Evolutionary conservation across 2,329 filamentous ascomycete species (phyloP), one percentile per base, ranked within the genome.

Genomic region (Phaeosphaeriaceae sp.): DNA sequence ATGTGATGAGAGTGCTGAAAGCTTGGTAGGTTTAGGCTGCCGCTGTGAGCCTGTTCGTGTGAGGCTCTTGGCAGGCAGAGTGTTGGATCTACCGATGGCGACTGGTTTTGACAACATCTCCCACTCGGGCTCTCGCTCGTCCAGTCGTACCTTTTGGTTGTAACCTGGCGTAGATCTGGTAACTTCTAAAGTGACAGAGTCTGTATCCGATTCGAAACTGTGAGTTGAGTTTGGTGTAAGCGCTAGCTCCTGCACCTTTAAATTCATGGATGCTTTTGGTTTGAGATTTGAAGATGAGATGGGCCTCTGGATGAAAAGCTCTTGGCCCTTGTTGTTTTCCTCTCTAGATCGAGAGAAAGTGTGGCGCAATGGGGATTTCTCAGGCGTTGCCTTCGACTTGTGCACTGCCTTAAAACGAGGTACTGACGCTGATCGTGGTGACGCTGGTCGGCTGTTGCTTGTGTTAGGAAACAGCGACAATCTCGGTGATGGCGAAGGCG

Each of bases 401-500:
- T 65, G 64, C 12, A 70, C 41, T 20, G 61, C 58, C 18, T 54
- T 59, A 18, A 59, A 56, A 33, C 55, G 62, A 42, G 56, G 59
- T 33, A 50, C 41, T 15, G 50, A 60, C 26, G 42, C 34, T n/a
- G 49, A 42, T 18, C 56, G 56, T 9, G 68, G 64, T 13, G 70
- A 72, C 15, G 68, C 62, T 32, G 63, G 53, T 52, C 59, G 63
- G 23, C 48, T 48, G 11, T 50, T 42, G 32, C 51, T 57, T 18
- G 63, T 56, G 12, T 64, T 55, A 18, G 71, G 71, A 37, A 74
- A 74, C 11, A 73, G 58, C 0, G 70, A 71, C 6, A 74, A 45
- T 30, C 60, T 53, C 13, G 61, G 63, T 7, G 64, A 67, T 3
- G 68, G 61, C 12, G 70, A 59, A 11, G 58, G 60, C 3, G 61